Base-by-base conservation (phyloP, 805 yeast genomes). In the Jamesozyma spencerorum region DNA sequence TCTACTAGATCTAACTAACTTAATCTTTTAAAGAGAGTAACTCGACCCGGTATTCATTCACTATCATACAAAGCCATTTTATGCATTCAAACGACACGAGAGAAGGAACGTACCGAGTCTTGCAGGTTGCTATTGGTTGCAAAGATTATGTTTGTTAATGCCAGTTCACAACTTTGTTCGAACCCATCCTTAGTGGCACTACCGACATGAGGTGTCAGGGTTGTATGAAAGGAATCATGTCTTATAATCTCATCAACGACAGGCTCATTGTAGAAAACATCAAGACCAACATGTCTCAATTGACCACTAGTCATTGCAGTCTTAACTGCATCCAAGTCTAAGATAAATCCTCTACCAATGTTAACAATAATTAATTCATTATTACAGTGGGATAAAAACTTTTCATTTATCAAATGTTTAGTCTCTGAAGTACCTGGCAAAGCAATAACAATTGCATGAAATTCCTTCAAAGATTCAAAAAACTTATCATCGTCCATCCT, bases 121-220 rank as follows among this genome's bases (percentile, higher is more conserved):
- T 18, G 35, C 7, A 15, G 26, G n/a, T 18, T 13, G 3, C 15
- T 30, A 15, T 18, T 18, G 13, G 43, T 32, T n/a, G 44, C 38
- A n/a, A 35, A 31, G n/a, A 52, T 19, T n/a, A 52, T 47, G 32
- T 49, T 51, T 14, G 38, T 29, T 5, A 55, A 30, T 2, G 60
- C 60, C 13, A 45, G 51, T 13, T 67, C 60, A 4, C 75, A 70
- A 17, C 75, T 64, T 30, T 62, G 62, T 39, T 68, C 64, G 40
- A 62, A 70, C 42, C 67, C 70, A 40, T 68, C 70, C 28, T 50
- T 55, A 0, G 82, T 76, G 4, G 78, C 70, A 20, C 81, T 75
- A 0, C 80, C 85, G 36, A 77, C 56, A 53, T 79, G 85, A 2
- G 85, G 85, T 4, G 81, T 74, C 41, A 75, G 51, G 2, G 72